phyloP scores from a whole-genome alignment of 2,329 filamentous ascomycete genomes.

The Tolypocladium tropicale region DNA sequence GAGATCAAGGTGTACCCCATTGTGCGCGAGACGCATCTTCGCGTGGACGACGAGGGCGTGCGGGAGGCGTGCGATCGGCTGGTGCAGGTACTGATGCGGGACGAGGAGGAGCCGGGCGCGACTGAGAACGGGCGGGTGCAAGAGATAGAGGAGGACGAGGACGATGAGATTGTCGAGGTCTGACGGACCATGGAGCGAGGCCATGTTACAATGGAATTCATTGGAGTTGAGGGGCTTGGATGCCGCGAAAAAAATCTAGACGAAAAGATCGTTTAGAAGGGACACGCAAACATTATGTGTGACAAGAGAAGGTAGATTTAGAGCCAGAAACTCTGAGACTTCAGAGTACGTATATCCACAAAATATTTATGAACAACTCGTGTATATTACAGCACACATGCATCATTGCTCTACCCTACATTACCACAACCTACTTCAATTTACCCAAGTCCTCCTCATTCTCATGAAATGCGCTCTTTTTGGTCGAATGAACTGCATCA shows the following conservation, averaged over 20 bases:
- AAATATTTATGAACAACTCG: neutral
- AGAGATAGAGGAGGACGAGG: conserved; percentile 37
- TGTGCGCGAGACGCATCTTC: conserved; percentile 73
- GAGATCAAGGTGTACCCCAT: conserved; percentile 79
- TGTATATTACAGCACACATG: too few relatives aligned
- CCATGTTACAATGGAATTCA: neutral
- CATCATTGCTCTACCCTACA: too few relatives aligned
- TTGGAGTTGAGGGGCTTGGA: neutral
- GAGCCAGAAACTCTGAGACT: neutral
- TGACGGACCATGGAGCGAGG: conserved; percentile 14
- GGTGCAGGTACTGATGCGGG: conserved; percentile 80
- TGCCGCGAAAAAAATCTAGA: neutral
- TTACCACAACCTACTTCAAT: neutral
- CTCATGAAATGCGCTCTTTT: conserved; percentile 31
- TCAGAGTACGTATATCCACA: neutral
- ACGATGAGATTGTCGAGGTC: conserved; percentile 45
- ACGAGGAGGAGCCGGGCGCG: conserved; percentile 45
- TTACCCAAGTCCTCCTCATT: conserved; percentile 27
- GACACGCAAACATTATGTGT: too few relatives aligned
- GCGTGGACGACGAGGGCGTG: conserved; percentile 69
- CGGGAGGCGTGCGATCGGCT: conserved; percentile 78
- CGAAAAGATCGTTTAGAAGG: neutral
- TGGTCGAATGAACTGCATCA: conserved; percentile 13
- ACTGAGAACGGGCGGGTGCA: conserved; percentile 34
- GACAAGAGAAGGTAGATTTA: neutral